Evolutionary conservation across 164 flowering plant genomes (phyloP), one percentile per base, ranked within the genome.

Genomic region (Litsea cubeba): DNA sequence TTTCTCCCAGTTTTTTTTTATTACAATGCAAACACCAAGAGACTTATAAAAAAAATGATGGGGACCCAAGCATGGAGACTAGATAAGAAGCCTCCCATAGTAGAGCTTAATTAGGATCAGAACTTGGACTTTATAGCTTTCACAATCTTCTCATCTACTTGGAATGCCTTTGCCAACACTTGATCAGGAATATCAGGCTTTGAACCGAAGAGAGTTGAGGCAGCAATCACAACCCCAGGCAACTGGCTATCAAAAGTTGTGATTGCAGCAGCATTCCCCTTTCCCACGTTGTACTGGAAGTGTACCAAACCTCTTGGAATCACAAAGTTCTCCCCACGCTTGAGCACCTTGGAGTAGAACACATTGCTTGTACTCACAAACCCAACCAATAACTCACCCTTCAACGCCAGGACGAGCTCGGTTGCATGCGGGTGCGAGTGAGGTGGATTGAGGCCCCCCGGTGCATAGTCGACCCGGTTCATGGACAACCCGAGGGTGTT

Each of bases 401-500:
- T 1, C 28, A 89, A 72, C 65, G 86, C 82, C 17, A 90, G 75
- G 7, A 85, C 88, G 0, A 82, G 15, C 79, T 90, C 97, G 1
- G 81, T 57, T 0, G 92, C 84, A 0, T 87, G 90, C 26, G 97
- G 97, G 68, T 92, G 97, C 0, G 83, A 75, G 76, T 90, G 95
- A 14, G 89, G 88, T 0, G 89, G 86, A 78, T 87, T 90, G 5
- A 88, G 7, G 4, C 94, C 94, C 0, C 88, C 89, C 0, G 84
- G 85, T 0, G 80, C 86, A 2, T 81, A 77, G 75, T 88, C 91
- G 0, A 90, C 89, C 0, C 92, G 78, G 78, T 87, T 88, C 89
- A 88, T 88, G 0, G 97, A 85, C 32, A 90, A 23, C 12, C 94
- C 94, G 0, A 84, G 88, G 0, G 92, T 91, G 86, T 91, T 90